Base-by-base conservation (phyloP, 1,284 basidiomycete species). In the Trametes sp. region DNA sequence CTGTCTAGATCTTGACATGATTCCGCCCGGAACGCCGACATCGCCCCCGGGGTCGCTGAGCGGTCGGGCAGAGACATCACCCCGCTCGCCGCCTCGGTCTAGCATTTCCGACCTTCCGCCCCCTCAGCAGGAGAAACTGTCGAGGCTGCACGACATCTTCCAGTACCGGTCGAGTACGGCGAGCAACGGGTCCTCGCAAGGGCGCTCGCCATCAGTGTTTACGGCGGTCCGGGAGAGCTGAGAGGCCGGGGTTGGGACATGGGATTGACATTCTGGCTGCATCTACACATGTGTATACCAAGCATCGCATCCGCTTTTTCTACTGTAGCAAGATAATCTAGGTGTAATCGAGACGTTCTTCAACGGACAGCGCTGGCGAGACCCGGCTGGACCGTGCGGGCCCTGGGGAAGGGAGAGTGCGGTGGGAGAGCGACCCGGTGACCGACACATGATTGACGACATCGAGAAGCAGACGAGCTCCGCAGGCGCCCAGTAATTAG, bases 111-210 rank as follows among this genome's bases (percentile, higher is more conserved):
- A 76, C 23, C 64, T 73, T 36, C 80, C 66, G 70, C 77, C 50
- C 48, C 72, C 59, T 56, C 78, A 77, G 49, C 73, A 80, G 58
- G 89, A 93, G 59, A 88, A 87, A 71, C 74, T 93, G 49, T 88
- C 90, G 49, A 80, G 88, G 68, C 73, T 94, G 59, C 92, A 94
- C 73, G 85, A 90, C 71, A 81, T 94, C 65, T 94, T 94, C 77
- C 90, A 92, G 67, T 94, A 94, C 35, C 84, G 91, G 57, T 84
- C 88, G 21, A 92, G 90, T 72, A 85, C 85, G 41, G 72, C 82
- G 51, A 90, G 88, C 73, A 85, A 84, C 65, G 83, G 83, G 13
- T 88, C 88, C 21, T 87, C 86, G 3, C 82, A 83, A 36, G 81
- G 78, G 35, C 73, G 74, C 31, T 62, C 74, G 21, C 63, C 73